Percentiles rank a stretch among this genome's conserved stretches.
These are phyloP conservation scores for Agaricales sp. DNA, from an alignment of 1,284 basidiomycete genomes.

Conservation along the genomic window DNA sequence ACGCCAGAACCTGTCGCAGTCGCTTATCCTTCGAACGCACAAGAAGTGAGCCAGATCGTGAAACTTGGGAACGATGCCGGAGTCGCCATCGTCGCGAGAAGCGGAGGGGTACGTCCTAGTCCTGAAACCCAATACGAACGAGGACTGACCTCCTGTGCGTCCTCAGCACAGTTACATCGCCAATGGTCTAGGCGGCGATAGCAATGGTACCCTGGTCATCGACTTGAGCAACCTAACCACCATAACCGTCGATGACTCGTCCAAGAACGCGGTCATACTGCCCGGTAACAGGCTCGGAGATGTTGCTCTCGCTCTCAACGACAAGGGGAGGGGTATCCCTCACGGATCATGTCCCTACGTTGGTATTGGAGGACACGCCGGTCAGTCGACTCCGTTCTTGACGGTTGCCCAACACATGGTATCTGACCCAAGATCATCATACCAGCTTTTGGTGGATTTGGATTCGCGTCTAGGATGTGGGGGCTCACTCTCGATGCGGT, in stretches of 20 bases:
- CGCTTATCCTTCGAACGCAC: not conserved
- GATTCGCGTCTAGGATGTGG: conserved; percentile 19
- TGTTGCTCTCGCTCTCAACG: conserved; percentile 24
- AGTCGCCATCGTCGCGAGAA: not conserved
- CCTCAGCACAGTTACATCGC: conserved; percentile 31
- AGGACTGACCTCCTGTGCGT: no score
- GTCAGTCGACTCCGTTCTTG: not conserved
- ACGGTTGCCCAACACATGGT: no score
- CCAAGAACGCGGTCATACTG: conserved; percentile 25
- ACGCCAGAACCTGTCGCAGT: not conserved
- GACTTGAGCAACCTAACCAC: conserved; percentile 27
- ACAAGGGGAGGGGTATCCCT: conserved; percentile 25
- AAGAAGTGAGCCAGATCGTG: not conserved
- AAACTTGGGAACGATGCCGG: not conserved
- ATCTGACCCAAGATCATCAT: no score
- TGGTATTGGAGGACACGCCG: conserved; percentile 12
- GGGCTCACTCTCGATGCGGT: conserved; percentile 23
- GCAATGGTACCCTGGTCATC: conserved; percentile 25
- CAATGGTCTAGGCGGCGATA: conserved; percentile 30
- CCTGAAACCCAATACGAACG: no score
- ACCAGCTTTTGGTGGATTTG: conserved; percentile 21
- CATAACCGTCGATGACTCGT: conserved; percentile 21
- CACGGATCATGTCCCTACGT: conserved; percentile 35
- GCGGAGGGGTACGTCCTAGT: not conserved
- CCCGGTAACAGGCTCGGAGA: conserved; percentile 32